phyloP scores from a whole-genome alignment of 139 green algal species.

The Yamagishiella unicocca region DNA sequence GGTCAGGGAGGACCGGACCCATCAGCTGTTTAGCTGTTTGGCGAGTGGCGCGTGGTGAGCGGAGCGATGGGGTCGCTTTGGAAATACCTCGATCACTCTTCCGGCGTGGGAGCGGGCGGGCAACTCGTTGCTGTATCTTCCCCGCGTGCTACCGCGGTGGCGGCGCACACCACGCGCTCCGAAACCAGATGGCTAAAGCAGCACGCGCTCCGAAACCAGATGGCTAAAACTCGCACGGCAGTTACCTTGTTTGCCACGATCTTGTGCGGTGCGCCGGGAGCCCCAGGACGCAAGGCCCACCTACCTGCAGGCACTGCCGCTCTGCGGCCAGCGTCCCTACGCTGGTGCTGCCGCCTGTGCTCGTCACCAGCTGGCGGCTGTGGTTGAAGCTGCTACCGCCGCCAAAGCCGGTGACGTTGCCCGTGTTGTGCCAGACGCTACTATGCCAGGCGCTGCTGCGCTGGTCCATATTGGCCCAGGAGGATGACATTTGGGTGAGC shows the following conservation, averaged over 20 bases:
- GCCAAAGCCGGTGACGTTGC: neutral
- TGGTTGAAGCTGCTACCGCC: neutral
- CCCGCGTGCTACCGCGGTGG: too few relatives aligned
- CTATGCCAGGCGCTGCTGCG: neutral
- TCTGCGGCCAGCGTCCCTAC: neutral
- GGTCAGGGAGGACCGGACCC: too few relatives aligned
- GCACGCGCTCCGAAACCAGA: neutral
- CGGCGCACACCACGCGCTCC: too few relatives aligned
- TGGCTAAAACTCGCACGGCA: neutral
- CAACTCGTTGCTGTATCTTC: too few relatives aligned
- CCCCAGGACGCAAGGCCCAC: neutral
- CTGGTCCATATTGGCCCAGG: neutral
- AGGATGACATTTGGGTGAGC: neutral
- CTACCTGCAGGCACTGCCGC: neutral
- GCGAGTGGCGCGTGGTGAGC: too few relatives aligned
- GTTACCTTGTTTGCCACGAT: neutral
- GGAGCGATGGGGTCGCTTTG: too few relatives aligned
- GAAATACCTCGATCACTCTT: too few relatives aligned
- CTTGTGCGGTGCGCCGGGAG: too few relatives aligned
- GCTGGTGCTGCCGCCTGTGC: neutral
- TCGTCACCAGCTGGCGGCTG: neutral
- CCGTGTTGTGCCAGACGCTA: neutral
- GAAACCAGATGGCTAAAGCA: neutral
- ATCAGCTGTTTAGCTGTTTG: too few relatives aligned
- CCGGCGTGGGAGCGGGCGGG: too few relatives aligned